These are phyloP conservation scores for Claviceps sorghi DNA, from an alignment of 2,329 filamentous ascomycete species.

Conservation along the genomic window DNA sequence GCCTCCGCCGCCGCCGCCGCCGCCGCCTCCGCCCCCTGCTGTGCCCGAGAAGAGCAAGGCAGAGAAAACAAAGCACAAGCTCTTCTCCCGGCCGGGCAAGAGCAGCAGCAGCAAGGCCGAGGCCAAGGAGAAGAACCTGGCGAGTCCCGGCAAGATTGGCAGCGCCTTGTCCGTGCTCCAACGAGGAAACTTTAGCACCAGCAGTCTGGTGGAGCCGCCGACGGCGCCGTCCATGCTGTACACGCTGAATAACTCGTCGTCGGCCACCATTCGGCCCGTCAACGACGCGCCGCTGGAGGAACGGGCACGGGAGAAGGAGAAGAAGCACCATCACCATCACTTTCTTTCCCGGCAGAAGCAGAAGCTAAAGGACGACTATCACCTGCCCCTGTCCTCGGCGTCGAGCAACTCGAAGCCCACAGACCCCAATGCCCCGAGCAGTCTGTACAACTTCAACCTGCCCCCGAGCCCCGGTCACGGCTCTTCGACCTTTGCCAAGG, in stretches of 20 bases:
- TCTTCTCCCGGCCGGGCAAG: constrained; percentile 66
- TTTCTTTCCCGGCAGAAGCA: constrained; percentile 68
- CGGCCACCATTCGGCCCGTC: constrained; percentile 56
- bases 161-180: constrained; percentile 52
- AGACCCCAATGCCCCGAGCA: constrained; percentile 60
- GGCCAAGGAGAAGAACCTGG: constrained; percentile 48
- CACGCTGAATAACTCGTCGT: constrained; percentile 59
- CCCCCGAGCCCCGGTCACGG: constrained; percentile 56
- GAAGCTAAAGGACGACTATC: constrained; percentile 61
- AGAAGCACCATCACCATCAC: constrained; percentile 67
- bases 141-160: constrained; percentile 58
- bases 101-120: constrained; percentile 52
- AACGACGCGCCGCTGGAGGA: constrained; percentile 33
- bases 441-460: constrained; percentile 64
- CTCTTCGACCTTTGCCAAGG: constrained; percentile 58
- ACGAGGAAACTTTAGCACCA: constrained; percentile 55
- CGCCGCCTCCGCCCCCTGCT: constrained; percentile 20
- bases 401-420: constrained; percentile 63
- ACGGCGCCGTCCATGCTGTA: constrained; percentile 51
- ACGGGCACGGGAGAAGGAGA: constrained; percentile 44
- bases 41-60: constrained; percentile 39
- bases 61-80: constrained; percentile 66
- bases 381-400: constrained; percentile 59
- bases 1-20: constrained; percentile 22
- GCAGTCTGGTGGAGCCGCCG: constrained; percentile 49